These are phyloP conservation scores for Rubia tinctorum DNA, from an alignment of 305 asterid species.

Conservation along the genomic window DNA sequence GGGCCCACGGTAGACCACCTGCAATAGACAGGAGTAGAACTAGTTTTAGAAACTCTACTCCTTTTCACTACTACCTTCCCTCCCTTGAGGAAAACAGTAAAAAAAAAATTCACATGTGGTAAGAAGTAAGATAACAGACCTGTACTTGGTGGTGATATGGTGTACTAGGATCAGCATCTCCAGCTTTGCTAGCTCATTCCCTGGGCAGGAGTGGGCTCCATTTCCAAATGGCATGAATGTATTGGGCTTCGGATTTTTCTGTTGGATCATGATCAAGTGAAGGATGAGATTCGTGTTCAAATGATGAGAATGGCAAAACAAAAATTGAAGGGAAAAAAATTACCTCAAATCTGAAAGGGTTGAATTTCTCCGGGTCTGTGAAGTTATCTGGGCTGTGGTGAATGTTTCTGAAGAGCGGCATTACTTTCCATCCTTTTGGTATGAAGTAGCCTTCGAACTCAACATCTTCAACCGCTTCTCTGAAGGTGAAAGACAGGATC, in stretches of 20 bases:
- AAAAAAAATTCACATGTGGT: slow-evolving; percentile 1
- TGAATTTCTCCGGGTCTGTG: slow-evolving; percentile 87
- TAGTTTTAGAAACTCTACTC: slow-evolving; percentile 34
- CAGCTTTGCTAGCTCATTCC: slow-evolving; percentile 89
- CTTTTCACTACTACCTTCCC: too few species aligned
- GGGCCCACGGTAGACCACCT: slow-evolving; percentile 93
- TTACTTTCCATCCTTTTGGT: slow-evolving; percentile 95
- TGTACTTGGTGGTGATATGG: slow-evolving; percentile 86
- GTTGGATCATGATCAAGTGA: slow-evolving; percentile 22
- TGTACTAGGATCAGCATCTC: slow-evolving; percentile 81
- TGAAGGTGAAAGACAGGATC: slow-evolving; percentile 81
- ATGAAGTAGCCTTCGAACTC: slow-evolving; percentile 79
- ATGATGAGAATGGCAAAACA: background rate
- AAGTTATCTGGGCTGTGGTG: slow-evolving; percentile 90
- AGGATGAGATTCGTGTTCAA: background rate
- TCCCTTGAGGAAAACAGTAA: background rate
- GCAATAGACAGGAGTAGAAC: slow-evolving; percentile 35
- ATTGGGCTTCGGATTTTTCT: slow-evolving; percentile 80
- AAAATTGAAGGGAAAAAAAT: background rate
- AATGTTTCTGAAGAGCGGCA: slow-evolving; percentile 85
- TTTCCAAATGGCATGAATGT: slow-evolving; percentile 94
- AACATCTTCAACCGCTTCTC: slow-evolving; percentile 97
- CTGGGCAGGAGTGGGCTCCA: slow-evolving; percentile 91
- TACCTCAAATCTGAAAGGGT: slow-evolving; percentile 98
- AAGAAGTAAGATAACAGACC: slow-evolving; percentile 30